Evolutionary conservation across 768 basidiomycete genomes (phyloP).

Genomic region (Gymnopilus dilepis): DNA sequence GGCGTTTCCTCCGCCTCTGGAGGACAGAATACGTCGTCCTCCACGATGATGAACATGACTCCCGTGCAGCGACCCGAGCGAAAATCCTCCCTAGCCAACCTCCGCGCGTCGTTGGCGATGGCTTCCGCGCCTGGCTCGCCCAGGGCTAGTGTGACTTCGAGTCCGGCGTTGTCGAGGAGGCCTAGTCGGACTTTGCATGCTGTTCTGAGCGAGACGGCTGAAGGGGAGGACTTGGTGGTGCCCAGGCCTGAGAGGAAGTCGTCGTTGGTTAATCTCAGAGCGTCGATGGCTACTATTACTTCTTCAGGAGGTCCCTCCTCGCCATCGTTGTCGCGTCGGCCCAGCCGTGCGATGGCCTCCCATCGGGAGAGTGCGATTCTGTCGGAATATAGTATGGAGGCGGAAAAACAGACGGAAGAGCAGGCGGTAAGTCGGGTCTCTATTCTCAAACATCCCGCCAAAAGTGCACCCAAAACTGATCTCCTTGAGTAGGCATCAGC

Average conservation of each 20-base stretch:
- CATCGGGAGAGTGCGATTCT: neutral
- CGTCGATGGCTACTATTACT: neutral
- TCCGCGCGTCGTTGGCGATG: neutral
- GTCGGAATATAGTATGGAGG: neutral
- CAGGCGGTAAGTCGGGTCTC: no score
- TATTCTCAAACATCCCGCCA: no score
- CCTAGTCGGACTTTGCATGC: neutral
- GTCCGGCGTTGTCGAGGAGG: neutral
- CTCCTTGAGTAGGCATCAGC: no score
- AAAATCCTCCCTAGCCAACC: neutral
- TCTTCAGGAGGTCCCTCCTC: neutral
- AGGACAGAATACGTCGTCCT: no score
- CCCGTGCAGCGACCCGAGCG: neutral
- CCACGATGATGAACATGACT: no score
- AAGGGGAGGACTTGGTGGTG: neutral
- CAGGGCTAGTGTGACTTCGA: neutral
- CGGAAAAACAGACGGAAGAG: neutral
- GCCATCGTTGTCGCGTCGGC: constrained; percentile 6
- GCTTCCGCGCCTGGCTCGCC: neutral
- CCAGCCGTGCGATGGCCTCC: neutral
- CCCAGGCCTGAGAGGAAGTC: neutral
- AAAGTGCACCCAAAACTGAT: no score
- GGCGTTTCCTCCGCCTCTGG: neutral
- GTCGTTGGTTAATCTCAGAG: neutral
- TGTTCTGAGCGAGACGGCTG: neutral